A percentile compares a stretch with the other conserved stretches of the same genome.
These are phyloP conservation scores for Lipomyces sp. DNA, from an alignment of 805 yeast species.

Conservation along the genomic window DNA sequence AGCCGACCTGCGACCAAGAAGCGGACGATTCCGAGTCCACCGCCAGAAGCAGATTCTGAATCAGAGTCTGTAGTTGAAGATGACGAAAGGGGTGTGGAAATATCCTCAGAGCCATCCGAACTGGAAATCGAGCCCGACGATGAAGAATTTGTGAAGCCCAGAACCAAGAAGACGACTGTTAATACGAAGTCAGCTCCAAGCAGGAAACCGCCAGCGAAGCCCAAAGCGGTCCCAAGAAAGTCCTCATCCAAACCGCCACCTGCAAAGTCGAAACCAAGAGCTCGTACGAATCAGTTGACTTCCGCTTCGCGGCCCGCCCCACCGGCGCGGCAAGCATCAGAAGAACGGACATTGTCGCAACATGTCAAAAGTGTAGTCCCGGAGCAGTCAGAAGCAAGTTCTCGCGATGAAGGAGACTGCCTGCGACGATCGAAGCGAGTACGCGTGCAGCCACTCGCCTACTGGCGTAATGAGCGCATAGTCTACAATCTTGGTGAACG, in stretches of 20 bases:
- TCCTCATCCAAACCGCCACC: background rate
- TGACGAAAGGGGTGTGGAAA: constrained; percentile 12
- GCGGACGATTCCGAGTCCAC: background rate
- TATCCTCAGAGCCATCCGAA: constrained; percentile 20
- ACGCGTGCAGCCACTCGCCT: constrained; percentile 72
- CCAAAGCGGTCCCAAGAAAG: background rate
- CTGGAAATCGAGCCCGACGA: constrained; percentile 16
- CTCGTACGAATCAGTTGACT: background rate
- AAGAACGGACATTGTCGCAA: background rate
- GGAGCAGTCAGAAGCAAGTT: background rate
- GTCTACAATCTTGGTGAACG: constrained; percentile 53
- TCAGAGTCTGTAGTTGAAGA: constrained; percentile 15
- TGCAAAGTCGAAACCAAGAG: background rate
- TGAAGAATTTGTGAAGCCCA: constrained; percentile 10
- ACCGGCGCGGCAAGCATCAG: background rate
- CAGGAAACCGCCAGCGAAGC: background rate
- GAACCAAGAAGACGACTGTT: background rate
- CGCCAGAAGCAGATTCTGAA: constrained; percentile 9
- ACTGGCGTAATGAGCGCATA: constrained; percentile 81
- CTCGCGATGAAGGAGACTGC: constrained; percentile 14
- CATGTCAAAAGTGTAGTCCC: background rate
- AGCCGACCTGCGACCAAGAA: background rate
- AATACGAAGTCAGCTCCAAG: background rate
- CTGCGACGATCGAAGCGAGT: constrained; percentile 66
- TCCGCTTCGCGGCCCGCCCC: background rate